Conservation (phyloP, 495 filamentous ascomycete genomes). For the Podospora appendiculata region DNA sequence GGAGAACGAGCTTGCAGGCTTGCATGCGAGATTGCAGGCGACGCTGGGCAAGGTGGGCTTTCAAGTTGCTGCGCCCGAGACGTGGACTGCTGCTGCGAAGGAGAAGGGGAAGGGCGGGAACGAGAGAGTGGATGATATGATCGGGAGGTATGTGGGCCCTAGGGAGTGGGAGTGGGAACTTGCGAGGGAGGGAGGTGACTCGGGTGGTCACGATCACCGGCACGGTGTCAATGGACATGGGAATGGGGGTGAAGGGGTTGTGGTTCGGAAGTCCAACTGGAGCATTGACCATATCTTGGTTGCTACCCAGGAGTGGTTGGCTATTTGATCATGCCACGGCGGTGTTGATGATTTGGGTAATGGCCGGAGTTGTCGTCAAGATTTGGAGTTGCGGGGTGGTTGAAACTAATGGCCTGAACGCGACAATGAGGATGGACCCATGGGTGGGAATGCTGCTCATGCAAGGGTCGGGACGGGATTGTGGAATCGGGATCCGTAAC, state of each 20-base stretch:
- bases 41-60: slow-evolving; percentile 7
- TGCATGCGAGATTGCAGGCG: slow-evolving; percentile 7
- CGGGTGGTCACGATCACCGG: not conserved
- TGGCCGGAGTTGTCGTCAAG: no score
- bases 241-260: not conserved
- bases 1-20: slow-evolving; percentile 10
- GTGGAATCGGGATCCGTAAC: no score
- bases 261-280: not conserved
- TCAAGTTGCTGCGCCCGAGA: slow-evolving; percentile 7
- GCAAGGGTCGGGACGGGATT: no score
- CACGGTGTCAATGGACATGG: not conserved
- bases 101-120: slow-evolving; percentile 1
- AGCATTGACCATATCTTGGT: not conserved
- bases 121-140: slow-evolving; percentile 15
- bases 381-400: no score
- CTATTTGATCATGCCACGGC: not conserved
- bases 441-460: no score
- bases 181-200: not conserved
- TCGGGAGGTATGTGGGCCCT: slow-evolving; percentile 16
- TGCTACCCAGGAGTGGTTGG: slow-evolving; percentile 1
- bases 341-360: no score
- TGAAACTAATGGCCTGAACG: no score
- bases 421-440: no score
- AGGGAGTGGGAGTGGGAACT: slow-evolving; percentile 15
- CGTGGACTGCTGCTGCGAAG: slow-evolving; percentile 8